phyloP scores from a whole-genome alignment of 192 early-diverging fungal genomes.

The Spinellus fusiger region DNA sequence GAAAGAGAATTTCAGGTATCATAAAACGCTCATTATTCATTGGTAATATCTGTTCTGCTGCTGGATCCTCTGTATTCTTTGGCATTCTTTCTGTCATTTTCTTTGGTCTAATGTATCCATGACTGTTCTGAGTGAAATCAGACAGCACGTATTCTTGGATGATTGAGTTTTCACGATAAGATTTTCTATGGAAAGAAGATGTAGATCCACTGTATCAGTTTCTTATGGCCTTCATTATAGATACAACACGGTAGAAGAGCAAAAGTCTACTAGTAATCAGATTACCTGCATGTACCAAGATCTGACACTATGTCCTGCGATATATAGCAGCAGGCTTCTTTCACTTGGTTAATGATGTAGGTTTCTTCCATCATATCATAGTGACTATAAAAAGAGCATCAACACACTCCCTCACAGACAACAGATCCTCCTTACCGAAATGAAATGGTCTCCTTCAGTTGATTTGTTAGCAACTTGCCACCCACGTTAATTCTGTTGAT shows the following conservation, averaged over 20 bases:
- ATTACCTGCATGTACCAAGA: slow-evolving; percentile 57
- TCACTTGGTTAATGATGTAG: slow-evolving; percentile 75
- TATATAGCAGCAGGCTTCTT: slow-evolving; percentile 79
- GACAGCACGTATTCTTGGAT: slow-evolving; percentile 63
- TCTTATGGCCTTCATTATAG: neutral
- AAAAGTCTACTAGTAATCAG: too few relatives aligned
- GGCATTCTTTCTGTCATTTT: neutral
- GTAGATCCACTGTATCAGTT: neutral
- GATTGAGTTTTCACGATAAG: slow-evolving; percentile 41
- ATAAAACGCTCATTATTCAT: slow-evolving; percentile 75
- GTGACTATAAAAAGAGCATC: slow-evolving; percentile 34
- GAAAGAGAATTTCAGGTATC: slow-evolving; percentile 68
- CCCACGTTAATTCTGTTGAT: slow-evolving; percentile 79
- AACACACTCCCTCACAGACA: neutral
- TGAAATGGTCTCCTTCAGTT: slow-evolving; percentile 87
- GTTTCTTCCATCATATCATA: slow-evolving; percentile 96
- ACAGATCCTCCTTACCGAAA: slow-evolving; percentile 49
- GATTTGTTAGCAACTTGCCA: slow-evolving; percentile 82
- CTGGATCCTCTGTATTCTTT: neutral
- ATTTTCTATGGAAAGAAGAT: slow-evolving; percentile 30
- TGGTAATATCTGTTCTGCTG: slow-evolving; percentile 45
- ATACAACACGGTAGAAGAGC: too few relatives aligned
- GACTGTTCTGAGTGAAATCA: slow-evolving; percentile 45
- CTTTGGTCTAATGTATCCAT: slow-evolving; percentile 49
- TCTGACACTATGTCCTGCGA: slow-evolving; percentile 62